Percentiles rank a stretch among this genome's conserved stretches.
phyloP scores from a whole-genome alignment of 768 basidiomycete genomes.

The Boletus reticuloceps region DNA sequence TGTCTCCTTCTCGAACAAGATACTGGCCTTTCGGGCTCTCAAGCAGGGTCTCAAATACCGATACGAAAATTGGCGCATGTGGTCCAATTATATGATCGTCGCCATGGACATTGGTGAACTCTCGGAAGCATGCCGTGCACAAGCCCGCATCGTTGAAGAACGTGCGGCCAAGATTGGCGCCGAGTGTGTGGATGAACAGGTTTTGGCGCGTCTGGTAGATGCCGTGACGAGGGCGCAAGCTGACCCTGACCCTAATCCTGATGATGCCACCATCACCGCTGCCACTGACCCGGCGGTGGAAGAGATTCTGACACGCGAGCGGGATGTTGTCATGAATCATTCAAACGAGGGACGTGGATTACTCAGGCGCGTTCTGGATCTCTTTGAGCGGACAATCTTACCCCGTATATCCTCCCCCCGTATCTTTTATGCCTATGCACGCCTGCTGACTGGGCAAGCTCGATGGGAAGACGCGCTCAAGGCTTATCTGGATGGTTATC shows the following conservation, averaged over 20 bases:
- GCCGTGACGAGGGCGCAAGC: constrained; percentile 66
- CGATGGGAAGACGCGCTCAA: constrained; percentile 78
- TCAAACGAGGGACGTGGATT: constrained; percentile 70
- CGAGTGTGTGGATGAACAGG: constrained; percentile 75
- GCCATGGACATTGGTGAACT: constrained; percentile 92
- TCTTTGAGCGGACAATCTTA: constrained; percentile 78
- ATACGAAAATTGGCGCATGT: constrained; percentile 97
- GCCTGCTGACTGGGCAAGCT: constrained; percentile 70
- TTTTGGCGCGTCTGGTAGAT: constrained; percentile 85
- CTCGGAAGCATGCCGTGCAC: constrained; percentile 80
- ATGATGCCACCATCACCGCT: constrained; percentile 7
- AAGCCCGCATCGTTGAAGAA: constrained; percentile 74
- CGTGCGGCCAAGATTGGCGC: constrained; percentile 42
- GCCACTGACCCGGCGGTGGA: constrained; percentile 7
- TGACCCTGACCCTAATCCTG: constrained; percentile 35
- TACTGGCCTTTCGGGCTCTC: constrained; percentile 89
- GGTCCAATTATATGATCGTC: constrained; percentile 96
- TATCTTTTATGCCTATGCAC: constrained; percentile 81
- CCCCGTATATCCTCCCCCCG: constrained; percentile 77
- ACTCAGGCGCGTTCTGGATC: constrained; percentile 58
- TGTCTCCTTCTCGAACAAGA: constrained; percentile 70
- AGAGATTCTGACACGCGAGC: constrained; percentile 8
- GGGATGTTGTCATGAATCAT: constrained; percentile 29
- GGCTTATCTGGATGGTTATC: constrained; percentile 84
- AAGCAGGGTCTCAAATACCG: constrained; percentile 82